phyloP scores from a whole-genome alignment of 176 grass and related monocot species.

The Chloris gayana region DNA sequence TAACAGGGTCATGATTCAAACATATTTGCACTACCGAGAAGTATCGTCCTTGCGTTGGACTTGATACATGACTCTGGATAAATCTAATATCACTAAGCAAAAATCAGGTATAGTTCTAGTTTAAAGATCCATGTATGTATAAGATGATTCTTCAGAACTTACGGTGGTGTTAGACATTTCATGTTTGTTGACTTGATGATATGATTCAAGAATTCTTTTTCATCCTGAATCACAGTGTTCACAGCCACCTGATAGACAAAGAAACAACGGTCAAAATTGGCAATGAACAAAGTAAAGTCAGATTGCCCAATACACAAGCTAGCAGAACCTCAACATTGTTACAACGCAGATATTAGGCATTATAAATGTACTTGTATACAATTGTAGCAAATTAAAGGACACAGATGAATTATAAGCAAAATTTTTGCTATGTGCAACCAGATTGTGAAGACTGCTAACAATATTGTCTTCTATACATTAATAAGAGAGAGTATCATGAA shows the following conservation, averaged over 20 bases:
- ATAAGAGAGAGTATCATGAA: neutral
- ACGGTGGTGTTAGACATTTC: constrained; percentile 86
- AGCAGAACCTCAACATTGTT: neutral
- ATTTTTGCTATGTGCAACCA: neutral
- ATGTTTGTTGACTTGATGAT: constrained; percentile 92
- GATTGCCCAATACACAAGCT: neutral
- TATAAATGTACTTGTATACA: neutral
- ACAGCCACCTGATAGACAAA: constrained; percentile 63
- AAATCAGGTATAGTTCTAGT: neutral
- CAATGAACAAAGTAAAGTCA: constrained; percentile 8
- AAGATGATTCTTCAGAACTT: constrained; percentile 35
- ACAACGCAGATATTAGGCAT: neutral
- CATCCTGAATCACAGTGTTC: constrained; percentile 76
- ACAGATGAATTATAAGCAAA: neutral
- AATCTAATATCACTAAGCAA: neutral
- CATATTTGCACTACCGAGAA: neutral
- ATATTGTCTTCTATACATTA: neutral
- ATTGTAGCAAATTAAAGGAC: neutral
- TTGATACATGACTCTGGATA: neutral
- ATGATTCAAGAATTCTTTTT: constrained; percentile 82
- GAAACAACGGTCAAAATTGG: neutral
- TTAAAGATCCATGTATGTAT: neutral
- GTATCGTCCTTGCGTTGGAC: neutral
- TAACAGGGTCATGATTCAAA: neutral
- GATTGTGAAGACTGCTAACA: neutral